These are phyloP conservation scores for Detonula confervacea DNA, from an alignment of 352 stramenopile genomes.

Conservation along the genomic window DNA sequence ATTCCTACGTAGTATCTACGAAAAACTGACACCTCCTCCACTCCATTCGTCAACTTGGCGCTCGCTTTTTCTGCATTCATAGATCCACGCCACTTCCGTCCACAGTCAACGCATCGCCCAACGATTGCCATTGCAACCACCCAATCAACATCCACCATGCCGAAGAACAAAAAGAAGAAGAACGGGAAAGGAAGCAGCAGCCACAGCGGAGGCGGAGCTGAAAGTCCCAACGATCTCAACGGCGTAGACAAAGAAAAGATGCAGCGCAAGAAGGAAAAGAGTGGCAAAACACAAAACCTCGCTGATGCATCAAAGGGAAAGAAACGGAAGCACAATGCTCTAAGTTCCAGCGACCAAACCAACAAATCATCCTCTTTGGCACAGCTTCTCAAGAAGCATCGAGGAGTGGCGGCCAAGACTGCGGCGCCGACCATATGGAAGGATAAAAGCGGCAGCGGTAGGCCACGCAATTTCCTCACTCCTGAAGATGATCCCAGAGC, in stretches of 20 bases:
- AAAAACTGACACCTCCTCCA: too few relatives aligned
- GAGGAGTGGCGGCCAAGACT: slow-evolving; percentile 46
- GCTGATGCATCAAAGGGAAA: slow-evolving; percentile 10
- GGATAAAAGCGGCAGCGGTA: background rate
- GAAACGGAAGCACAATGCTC: slow-evolving; percentile 1
- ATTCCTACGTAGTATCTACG: too few relatives aligned
- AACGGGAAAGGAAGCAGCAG: slow-evolving; percentile 3
- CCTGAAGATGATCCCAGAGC: slow-evolving; percentile 36
- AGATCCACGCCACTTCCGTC: too few relatives aligned
- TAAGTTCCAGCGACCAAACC: background rate
- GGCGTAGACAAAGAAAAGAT: too few relatives aligned
- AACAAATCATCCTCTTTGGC: slow-evolving; percentile 27
- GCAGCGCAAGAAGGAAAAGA: too few relatives aligned
- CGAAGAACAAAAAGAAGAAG: slow-evolving; percentile 27
- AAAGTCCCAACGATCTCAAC: background rate
- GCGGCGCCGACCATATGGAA: slow-evolving; percentile 35
- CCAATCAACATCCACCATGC: too few relatives aligned
- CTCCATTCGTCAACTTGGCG: too few relatives aligned
- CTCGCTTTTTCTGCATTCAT: too few relatives aligned
- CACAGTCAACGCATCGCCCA: too few relatives aligned
- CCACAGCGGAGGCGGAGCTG: background rate
- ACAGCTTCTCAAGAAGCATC: slow-evolving; percentile 34
- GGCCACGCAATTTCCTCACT: slow-evolving; percentile 48
- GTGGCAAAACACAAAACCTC: too few relatives aligned
- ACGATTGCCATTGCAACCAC: too few relatives aligned